These are phyloP conservation scores for Aspergillus pseudoterreus DNA, from an alignment of 2,329 filamentous ascomycete genomes.

Conservation along the genomic window DNA sequence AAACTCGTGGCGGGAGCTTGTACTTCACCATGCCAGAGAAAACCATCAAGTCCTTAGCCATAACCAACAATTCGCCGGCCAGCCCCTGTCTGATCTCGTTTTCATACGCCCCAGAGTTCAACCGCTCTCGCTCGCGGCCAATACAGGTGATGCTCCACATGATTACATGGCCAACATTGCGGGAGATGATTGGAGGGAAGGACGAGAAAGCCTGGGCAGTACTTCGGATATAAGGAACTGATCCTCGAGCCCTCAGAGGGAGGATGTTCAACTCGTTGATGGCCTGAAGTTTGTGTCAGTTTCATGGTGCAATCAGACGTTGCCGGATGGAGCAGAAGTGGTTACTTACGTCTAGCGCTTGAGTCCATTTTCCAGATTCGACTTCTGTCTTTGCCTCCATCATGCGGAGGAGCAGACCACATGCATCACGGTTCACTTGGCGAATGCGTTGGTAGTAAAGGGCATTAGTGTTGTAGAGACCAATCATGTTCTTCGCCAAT, in stretches of 20 bases:
- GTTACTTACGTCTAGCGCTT: conserved; percentile 60
- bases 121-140: conserved; percentile 68
- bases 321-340: not conserved
- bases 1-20: conserved; percentile 78
- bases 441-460: conserved; percentile 60
- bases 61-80: conserved; percentile 69
- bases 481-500: conserved; percentile 60
- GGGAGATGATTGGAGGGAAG: conserved; percentile 74
- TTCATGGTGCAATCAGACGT: not conserved
- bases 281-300: conserved; percentile 49
- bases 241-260: conserved; percentile 69
- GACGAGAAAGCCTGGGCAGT: conserved; percentile 77
- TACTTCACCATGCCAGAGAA: conserved; percentile 93
- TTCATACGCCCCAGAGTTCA: conserved; percentile 69
- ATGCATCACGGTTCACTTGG: conserved; percentile 55
- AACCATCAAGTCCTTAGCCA: conserved; percentile 85
- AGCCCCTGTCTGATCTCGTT: conserved; percentile 46
- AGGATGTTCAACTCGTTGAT: conserved; percentile 75
- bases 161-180: conserved; percentile 85
- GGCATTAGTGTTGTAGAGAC: conserved; percentile 59
- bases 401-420: conserved; percentile 58
- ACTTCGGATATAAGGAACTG: conserved; percentile 73
- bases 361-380: conserved; percentile 56
- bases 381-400: conserved; percentile 58
- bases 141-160: conserved; percentile 93